Conservation (phyloP, 2,329 filamentous ascomycete genomes). For the Fusarium palustre region DNA sequence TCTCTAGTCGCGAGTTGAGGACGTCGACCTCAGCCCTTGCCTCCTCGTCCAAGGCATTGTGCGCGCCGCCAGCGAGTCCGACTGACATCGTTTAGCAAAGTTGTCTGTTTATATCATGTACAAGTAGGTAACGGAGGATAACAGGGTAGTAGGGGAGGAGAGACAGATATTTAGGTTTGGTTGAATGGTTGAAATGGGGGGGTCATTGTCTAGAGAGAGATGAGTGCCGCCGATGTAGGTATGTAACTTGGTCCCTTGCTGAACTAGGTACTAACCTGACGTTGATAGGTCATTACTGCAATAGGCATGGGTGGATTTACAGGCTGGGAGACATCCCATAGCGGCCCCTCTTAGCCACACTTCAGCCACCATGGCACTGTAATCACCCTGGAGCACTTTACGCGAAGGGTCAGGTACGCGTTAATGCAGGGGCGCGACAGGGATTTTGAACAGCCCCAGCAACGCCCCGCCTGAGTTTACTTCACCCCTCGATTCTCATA, state of each 20-base stretch:
- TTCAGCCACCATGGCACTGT: slow-evolving; percentile 19
- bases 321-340: not conserved
- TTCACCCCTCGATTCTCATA: slow-evolving; percentile 35
- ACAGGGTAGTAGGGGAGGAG: not conserved
- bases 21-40: slow-evolving; percentile 77
- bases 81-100: slow-evolving; percentile 60
- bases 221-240: slow-evolving; percentile 1
- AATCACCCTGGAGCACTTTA: slow-evolving; percentile 41
- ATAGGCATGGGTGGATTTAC: slow-evolving; percentile 14
- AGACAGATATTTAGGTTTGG: slow-evolving; percentile 8
- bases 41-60: slow-evolving; percentile 71
- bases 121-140: not conserved
- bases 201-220: not conserved
- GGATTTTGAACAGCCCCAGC: slow-evolving; percentile 34
- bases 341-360: not conserved
- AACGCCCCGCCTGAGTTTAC: slow-evolving; percentile 36
- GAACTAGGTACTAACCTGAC: not conserved
- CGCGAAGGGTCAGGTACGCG: slow-evolving; percentile 41
- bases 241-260: slow-evolving; percentile 3
- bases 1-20: slow-evolving; percentile 81
- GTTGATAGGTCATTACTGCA: slow-evolving; percentile 30
- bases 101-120: slow-evolving; percentile 4
- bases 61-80: slow-evolving; percentile 59
- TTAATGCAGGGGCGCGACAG: slow-evolving; percentile 25
- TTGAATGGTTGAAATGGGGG: slow-evolving; percentile 11